phyloP scores from a whole-genome alignment of 345 rosid genomes.

The Rhodamnia argentea region DNA sequence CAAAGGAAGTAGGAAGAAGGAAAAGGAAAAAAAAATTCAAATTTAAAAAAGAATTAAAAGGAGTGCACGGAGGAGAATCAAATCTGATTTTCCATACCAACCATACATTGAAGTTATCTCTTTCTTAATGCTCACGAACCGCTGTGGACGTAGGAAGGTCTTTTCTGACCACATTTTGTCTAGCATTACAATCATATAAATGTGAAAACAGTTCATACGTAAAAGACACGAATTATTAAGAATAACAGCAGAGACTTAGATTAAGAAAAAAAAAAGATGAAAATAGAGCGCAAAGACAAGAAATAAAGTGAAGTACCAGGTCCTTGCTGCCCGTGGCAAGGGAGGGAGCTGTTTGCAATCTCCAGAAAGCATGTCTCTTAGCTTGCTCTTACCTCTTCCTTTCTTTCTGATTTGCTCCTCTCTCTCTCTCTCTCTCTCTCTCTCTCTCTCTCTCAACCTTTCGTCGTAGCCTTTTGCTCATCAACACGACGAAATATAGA shows the following conservation, averaged over 20 bases:
- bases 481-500: background rate
- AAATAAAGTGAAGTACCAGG: too few relatives aligned
- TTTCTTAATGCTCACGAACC: background rate
- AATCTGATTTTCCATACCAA: too few relatives aligned
- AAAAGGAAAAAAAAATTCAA: too few relatives aligned
- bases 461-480: background rate
- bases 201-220: background rate
- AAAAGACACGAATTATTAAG: background rate
- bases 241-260: background rate
- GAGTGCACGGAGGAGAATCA: too few relatives aligned
- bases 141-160: background rate
- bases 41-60: too few relatives aligned
- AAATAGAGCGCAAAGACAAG: too few relatives aligned
- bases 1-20: too few relatives aligned
- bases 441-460: background rate
- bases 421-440: background rate
- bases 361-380: background rate
- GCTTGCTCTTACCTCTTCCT: background rate
- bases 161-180: background rate
- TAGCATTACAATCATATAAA: background rate
- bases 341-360: too few relatives aligned
- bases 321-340: too few relatives aligned
- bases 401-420: background rate
- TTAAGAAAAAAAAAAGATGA: too few relatives aligned
- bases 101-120: too few relatives aligned